Conservation (phyloP, 164 flowering plant genomes). For the Aristolochia contorta region DNA sequence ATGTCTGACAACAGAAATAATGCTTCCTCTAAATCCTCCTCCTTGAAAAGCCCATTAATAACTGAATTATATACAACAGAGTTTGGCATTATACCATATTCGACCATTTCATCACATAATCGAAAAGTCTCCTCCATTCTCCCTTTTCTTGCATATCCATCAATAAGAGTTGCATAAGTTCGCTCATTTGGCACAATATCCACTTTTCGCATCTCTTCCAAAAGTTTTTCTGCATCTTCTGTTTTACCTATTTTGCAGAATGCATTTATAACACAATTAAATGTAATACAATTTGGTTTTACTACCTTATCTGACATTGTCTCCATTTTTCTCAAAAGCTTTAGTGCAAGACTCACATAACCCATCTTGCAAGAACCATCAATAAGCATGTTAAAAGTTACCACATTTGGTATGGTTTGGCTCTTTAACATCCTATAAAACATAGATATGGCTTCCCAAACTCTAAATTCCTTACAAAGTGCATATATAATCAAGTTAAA, state of each 20-base stretch:
- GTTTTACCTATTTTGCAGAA: slow-evolving; percentile 29
- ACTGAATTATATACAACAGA: slow-evolving; percentile 30
- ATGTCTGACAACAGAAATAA: slow-evolving; percentile 27
- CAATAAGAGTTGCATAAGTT: slow-evolving; percentile 36
- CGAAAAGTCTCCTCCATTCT: slow-evolving; percentile 24
- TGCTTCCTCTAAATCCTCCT: slow-evolving; percentile 37
- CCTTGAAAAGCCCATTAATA: slow-evolving; percentile 28
- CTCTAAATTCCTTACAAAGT: slow-evolving; percentile 28
- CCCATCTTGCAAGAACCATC: slow-evolving; percentile 35
- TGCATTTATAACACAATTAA: slow-evolving; percentile 36
- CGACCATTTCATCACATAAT: slow-evolving; percentile 34
- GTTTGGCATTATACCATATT: slow-evolving; percentile 29
- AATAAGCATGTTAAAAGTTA: slow-evolving; percentile 35
- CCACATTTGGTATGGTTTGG: slow-evolving; percentile 30
- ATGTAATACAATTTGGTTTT: slow-evolving; percentile 27
- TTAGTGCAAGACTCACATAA: slow-evolving; percentile 22
- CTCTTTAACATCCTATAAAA: slow-evolving; percentile 32
- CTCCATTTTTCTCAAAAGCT: slow-evolving; percentile 26
- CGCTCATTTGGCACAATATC: slow-evolving; percentile 27
- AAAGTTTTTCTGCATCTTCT: slow-evolving; percentile 21
- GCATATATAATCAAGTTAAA: slow-evolving; percentile 34
- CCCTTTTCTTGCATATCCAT: slow-evolving; percentile 34
- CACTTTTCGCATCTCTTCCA: slow-evolving; percentile 18
- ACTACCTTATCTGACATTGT: slow-evolving; percentile 21
- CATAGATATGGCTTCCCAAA: slow-evolving; percentile 26